Evolutionary conservation across 2,329 filamentous ascomycete species (phyloP).

Genomic region (Colletotrichum sansevieriae): DNA sequence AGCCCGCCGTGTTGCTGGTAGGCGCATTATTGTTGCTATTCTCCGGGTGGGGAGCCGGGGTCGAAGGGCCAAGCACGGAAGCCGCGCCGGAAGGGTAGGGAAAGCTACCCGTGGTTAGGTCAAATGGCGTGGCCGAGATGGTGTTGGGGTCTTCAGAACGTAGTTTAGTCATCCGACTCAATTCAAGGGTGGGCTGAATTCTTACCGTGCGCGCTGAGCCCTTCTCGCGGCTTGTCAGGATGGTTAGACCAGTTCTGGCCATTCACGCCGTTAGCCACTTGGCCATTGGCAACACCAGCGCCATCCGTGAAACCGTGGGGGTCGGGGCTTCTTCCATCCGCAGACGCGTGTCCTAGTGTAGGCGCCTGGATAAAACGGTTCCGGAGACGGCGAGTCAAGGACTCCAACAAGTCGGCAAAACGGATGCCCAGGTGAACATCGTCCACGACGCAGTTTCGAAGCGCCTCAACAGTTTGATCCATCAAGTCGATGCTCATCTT

Average conservation of each 20-base stretch:
- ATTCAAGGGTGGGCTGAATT: slow-evolving; percentile 22
- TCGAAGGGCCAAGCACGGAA: slow-evolving; percentile 63
- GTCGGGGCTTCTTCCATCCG: slow-evolving; percentile 58
- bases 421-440: slow-evolving; percentile 88
- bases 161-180: slow-evolving; percentile 40
- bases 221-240: slow-evolving; percentile 56
- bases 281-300: slow-evolving; percentile 20
- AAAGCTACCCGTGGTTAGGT: slow-evolving; percentile 67
- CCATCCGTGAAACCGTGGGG: slow-evolving; percentile 46
- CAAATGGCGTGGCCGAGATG: slow-evolving; percentile 74
- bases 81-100: slow-evolving; percentile 63
- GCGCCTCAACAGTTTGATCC: slow-evolving; percentile 79
- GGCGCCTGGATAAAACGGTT: slow-evolving; percentile 79
- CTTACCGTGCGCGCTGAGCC: slow-evolving; percentile 55
- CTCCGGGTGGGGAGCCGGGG: slow-evolving; percentile 59
- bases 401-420: slow-evolving; percentile 86
- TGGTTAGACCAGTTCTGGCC: slow-evolving; percentile 48
- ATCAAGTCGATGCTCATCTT: slow-evolving; percentile 81
- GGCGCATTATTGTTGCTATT: slow-evolving; percentile 43
- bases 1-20: slow-evolving; percentile 42
- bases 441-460: slow-evolving; percentile 84
- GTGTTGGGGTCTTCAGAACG: slow-evolving; percentile 48
- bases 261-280: slow-evolving; percentile 27
- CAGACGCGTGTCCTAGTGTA: slow-evolving; percentile 57
- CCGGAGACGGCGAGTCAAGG: slow-evolving; percentile 79